Base-by-base conservation (phyloP, 768 basidiomycete genomes). In the Pulveroboletus frians region DNA sequence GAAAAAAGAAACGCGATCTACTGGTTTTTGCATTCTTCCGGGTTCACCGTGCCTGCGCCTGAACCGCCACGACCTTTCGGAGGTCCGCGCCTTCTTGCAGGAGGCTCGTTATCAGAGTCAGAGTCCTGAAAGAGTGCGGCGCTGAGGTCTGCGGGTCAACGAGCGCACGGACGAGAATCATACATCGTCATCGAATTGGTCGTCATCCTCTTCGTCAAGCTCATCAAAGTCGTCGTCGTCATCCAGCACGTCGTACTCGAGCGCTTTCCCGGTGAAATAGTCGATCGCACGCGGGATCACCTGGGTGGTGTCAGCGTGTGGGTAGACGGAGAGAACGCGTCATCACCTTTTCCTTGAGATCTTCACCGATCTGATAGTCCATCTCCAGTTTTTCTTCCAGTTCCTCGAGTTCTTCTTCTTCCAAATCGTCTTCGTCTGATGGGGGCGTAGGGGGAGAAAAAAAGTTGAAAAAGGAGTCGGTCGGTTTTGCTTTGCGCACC, bases 381-480 rank as follows among this genome's bases (percentile, higher is more conserved):
- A 92, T 76, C 76, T 97, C 95, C 44, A 99, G 79, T 66, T 89
- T 88, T 67, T 87, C 88, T 67, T 97, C 93, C 38, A 96, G 76
- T 53, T 92, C 93, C 44, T 91, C 89, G 1, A 95, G 78, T 20
- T 91, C 89, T 0, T 92, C 88, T 2, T 85, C 86, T 0, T 89
- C 89, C 17, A 88, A 72, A 3, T 92, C 90, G 0, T 65, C 67
- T 50, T 90, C 87, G 10, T 86, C 81, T 6, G 77, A 66, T 3
- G 90, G 88, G 3, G 86, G 82, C 20, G 73, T 67, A 14, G 91
- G 92, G 9, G 92, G 91, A 46, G 73, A 72, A 80, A 99, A 99
- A 74, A 98, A 99, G 79, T 92, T 92, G 85, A 99, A 99, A 80
- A 99, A 98, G 13, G 95, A 97, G 30, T 94, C 90, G 6, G 88